phyloP scores from a whole-genome alignment of 1,284 basidiomycete genomes.

The Cutaneotrichosporon spelunceum region DNA sequence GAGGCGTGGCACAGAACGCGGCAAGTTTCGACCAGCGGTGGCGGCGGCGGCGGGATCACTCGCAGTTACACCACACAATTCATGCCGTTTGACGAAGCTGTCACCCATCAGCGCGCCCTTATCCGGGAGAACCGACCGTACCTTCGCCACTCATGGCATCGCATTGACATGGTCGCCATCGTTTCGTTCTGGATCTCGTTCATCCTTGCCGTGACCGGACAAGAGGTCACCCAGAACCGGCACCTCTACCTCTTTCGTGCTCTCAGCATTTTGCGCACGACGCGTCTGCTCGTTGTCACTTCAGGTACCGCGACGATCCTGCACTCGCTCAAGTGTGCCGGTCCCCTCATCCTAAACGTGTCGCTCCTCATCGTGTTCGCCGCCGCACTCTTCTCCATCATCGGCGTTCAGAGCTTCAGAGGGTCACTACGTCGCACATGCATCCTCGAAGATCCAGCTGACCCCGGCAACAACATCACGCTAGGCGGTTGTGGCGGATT shows the following conservation, averaged over 20 bases:
- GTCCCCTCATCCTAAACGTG: conserved; percentile 81
- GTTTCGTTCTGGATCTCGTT: conserved; percentile 61
- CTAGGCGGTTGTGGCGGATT: conserved; percentile 67
- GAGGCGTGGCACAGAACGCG: conserved; percentile 10
- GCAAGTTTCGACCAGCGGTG: neutral
- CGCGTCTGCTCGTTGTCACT: conserved; percentile 80
- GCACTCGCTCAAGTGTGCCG: conserved; percentile 84
- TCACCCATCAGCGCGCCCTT: conserved; percentile 50
- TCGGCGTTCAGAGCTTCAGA: conserved; percentile 85
- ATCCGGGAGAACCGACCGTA: conserved; percentile 61
- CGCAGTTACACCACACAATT: conserved; percentile 7
- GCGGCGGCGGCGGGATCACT: no score
- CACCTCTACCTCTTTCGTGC: conserved; percentile 89
- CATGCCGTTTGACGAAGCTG: conserved; percentile 55
- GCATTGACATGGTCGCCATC: conserved; percentile 85
- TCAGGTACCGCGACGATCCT: conserved; percentile 94
- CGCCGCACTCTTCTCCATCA: conserved; percentile 82
- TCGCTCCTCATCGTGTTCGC: conserved; percentile 89
- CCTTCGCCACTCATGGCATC: conserved; percentile 88
- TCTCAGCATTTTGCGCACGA: conserved; percentile 78
- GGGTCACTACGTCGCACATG: conserved; percentile 69
- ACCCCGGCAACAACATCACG: conserved; percentile 33
- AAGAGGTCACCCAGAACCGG: conserved; percentile 61
- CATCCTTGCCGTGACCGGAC: conserved; percentile 61
- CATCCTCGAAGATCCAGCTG: conserved; percentile 49